Evolutionary conservation across 2,329 filamentous ascomycete genomes (phyloP).

Genomic region (Cytospora piceicola): DNA sequence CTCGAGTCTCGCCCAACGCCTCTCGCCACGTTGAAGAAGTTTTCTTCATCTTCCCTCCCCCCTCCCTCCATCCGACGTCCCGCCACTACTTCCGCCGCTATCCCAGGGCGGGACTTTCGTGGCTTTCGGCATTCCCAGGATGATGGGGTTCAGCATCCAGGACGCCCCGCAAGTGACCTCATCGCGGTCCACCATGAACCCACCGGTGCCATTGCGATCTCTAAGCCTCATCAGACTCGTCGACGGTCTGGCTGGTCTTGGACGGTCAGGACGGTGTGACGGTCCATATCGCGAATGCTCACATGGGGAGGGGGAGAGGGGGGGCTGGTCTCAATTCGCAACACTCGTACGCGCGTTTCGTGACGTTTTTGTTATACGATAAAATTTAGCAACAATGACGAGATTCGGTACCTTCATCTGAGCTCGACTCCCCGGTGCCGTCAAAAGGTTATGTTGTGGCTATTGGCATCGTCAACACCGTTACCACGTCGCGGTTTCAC

Average conservation of each 20-base stretch:
- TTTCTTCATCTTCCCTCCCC: neutral
- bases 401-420: neutral
- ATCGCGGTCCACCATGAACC: conserved; percentile 16
- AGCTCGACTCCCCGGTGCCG: neutral
- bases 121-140: neutral
- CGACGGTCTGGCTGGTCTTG: neutral
- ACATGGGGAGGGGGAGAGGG: too few relatives aligned
- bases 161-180: conserved; percentile 17
- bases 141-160: neutral
- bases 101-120: neutral
- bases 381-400: neutral
- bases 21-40: neutral
- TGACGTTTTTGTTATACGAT: conserved; percentile 18
- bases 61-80: neutral
- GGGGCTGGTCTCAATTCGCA: neutral
- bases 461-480: neutral
- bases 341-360: conserved; percentile 7
- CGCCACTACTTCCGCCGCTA: neutral
- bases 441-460: neutral
- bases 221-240: neutral
- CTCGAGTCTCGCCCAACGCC: neutral
- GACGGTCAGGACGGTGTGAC: too few relatives aligned
- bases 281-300: neutral
- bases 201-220: conserved; percentile 14
- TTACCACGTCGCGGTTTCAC: neutral